phyloP scores from a whole-genome alignment of 192 early-diverging fungal species.

The Coemansia sp. region DNA sequence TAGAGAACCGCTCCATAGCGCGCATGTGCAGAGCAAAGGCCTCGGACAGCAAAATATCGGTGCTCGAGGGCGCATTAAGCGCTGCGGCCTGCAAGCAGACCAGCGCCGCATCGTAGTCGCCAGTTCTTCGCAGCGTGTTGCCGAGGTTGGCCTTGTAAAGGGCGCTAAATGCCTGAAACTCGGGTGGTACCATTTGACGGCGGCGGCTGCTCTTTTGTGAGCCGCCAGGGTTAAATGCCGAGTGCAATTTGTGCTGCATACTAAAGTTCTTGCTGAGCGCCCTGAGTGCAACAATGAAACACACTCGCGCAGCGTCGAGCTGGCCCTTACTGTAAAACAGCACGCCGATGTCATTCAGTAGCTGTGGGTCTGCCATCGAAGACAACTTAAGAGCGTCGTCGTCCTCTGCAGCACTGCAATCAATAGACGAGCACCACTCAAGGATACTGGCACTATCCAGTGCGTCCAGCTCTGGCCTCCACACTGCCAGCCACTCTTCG shows the following conservation, averaged over 20 bases:
- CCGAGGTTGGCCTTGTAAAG: slow-evolving; percentile 44
- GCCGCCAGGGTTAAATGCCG: slow-evolving; percentile 12
- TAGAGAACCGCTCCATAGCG: slow-evolving; percentile 20
- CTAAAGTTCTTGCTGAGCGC: slow-evolving; percentile 9
- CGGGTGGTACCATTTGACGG: slow-evolving; percentile 6
- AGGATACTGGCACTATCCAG: slow-evolving; percentile 14
- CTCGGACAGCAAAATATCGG: slow-evolving; percentile 29
- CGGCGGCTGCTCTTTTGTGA: not conserved
- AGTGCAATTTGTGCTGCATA: slow-evolving; percentile 24
- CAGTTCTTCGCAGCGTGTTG: slow-evolving; percentile 30
- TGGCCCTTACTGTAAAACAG: slow-evolving; percentile 33
- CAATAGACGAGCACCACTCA: slow-evolving; percentile 13
- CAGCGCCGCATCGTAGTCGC: slow-evolving; percentile 21
- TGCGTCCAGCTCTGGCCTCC: slow-evolving; percentile 18
- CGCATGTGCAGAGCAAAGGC: slow-evolving; percentile 36
- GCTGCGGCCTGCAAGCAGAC: slow-evolving; percentile 23
- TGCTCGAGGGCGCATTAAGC: slow-evolving; percentile 25
- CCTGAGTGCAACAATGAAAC: slow-evolving; percentile 27
- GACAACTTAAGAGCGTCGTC: not conserved
- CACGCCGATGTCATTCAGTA: slow-evolving; percentile 48
- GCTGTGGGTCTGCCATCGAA: slow-evolving; percentile 42
- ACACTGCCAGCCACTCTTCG: slow-evolving; percentile 23
- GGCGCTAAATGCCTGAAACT: slow-evolving; percentile 30
- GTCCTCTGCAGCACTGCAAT: not conserved
- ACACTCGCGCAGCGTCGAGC: slow-evolving; percentile 14